Evolutionary conservation across 441 rosid species (phyloP), one percentile per base, ranked within the genome.

Genomic region (Iberis amara): DNA sequence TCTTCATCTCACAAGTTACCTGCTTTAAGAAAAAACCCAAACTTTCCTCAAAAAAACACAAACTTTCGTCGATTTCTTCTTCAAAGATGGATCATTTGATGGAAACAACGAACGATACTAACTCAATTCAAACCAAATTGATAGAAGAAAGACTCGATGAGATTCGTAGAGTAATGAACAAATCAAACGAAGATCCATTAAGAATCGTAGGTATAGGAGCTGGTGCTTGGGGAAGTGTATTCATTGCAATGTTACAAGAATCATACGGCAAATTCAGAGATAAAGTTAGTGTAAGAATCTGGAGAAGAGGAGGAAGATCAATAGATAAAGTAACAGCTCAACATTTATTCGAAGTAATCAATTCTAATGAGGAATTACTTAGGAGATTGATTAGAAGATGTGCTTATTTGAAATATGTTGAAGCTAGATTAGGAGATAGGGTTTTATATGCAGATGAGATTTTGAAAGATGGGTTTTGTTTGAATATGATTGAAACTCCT

Each of bases 201-300:
- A 80, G 86, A 66, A 89, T 92, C 55, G 99, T 83, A 3, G 88
- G 97, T 6, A 75, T 92, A 8, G 99, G 99, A 12, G 99, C 96
- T 1, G 99, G 99, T 51, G 99, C 97, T 45, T 92, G 99, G 97
- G 99, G 97, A 6, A 89, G 99, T 62, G 99, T 89, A n/a, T 92
- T 89, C 67, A 73, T 78, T 27, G 95, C 97, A 46, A 69, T 89
- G 79, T 52, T 92, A 57, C 99, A 92, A 33, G 96, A 92, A 5
- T 69, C 70, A 36, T 92, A 84, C 60, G 94, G 96, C 21, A 81
- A 69, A 0, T 72, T 81, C 7, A 73, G 97, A 23, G 90, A 75
- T 0, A 92, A 92, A 83, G 79, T 80, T 47, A 74, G 73, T 21
- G 76, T 92, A 6, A 75, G 99, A 62, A 82, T 89, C 69, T 92